phyloP scores from a whole-genome alignment of 164 flowering plant genomes.

The Piper betle region DNA sequence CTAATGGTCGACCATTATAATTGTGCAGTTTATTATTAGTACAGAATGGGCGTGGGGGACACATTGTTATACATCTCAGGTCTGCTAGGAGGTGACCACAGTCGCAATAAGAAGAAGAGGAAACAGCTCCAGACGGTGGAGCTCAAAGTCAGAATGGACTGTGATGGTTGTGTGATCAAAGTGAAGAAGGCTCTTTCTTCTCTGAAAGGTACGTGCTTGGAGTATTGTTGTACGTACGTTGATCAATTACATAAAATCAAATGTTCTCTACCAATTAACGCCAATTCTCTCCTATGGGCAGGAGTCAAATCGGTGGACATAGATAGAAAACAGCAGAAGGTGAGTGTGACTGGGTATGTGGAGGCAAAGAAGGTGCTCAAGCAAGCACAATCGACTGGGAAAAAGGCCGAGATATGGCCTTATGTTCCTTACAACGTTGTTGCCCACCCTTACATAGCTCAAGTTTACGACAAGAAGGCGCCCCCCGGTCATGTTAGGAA shows the following conservation, averaged over 20 bases:
- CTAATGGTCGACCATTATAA: too few relatives aligned
- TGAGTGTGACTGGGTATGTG: constrained; percentile 57
- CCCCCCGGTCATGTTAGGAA: constrained; percentile 57
- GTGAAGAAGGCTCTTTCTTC: constrained; percentile 52
- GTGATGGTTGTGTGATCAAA: constrained; percentile 73
- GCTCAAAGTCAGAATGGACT: constrained; percentile 45
- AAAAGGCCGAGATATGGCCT: constrained; percentile 75
- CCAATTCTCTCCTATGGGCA: constrained; percentile 7
- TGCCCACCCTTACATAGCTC: constrained; percentile 52
- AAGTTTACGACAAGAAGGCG: constrained; percentile 80
- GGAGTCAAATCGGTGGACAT: constrained; percentile 72
- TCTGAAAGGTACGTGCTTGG: constrained; percentile 37
- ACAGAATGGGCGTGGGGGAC: constrained; percentile 24
- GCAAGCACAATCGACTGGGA: constrained; percentile 52
- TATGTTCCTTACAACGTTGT: constrained; percentile 65
- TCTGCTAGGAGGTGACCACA: constrained; percentile 27
- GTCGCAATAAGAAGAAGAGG: constrained; percentile 15
- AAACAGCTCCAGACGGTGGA: constrained; percentile 32
- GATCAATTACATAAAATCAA: not conserved
- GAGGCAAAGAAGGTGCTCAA: constrained; percentile 58
- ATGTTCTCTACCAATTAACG: not conserved
- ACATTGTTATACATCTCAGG: constrained; percentile 55
- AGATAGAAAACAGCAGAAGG: constrained; percentile 71
- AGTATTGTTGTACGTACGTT: not conserved
- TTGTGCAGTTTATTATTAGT: too few relatives aligned